These are phyloP conservation scores for Monilinia aucupariae DNA, from an alignment of 2,329 filamentous ascomycete genomes.

Conservation along the genomic window DNA sequence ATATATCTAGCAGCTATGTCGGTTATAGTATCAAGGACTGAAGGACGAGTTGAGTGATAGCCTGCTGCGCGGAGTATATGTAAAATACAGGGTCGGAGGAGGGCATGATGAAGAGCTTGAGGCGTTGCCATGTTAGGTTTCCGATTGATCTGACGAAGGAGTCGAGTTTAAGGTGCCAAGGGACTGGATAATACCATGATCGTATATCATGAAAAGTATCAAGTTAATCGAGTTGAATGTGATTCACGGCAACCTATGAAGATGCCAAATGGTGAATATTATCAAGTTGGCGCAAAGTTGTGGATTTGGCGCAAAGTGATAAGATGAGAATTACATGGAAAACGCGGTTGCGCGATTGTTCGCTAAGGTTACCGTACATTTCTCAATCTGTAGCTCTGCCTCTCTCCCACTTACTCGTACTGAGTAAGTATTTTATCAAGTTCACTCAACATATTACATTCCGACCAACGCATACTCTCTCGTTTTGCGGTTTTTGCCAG, in stretches of 20 bases:
- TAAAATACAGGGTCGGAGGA: constrained; percentile 79
- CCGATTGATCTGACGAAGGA: constrained; percentile 12
- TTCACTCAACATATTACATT: background rate
- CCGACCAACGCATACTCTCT: background rate
- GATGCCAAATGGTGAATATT: background rate
- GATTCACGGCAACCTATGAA: background rate
- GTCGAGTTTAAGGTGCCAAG: constrained; percentile 23
- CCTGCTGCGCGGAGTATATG: constrained; percentile 89
- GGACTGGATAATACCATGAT: constrained; percentile 28
- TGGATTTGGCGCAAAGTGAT: background rate
- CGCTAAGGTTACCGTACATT: constrained; percentile 17
- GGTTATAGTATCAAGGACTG: constrained; percentile 80
- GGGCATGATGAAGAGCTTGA: constrained; percentile 60
- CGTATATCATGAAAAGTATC: constrained; percentile 15
- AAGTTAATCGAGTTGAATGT: background rate
- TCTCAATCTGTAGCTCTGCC: constrained; percentile 7
- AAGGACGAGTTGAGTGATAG: constrained; percentile 76
- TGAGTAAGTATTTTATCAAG: too few relatives aligned
- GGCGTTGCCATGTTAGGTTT: constrained; percentile 38
- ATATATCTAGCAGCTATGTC: constrained; percentile 83
- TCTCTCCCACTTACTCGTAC: too few relatives aligned
- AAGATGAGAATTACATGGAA: constrained; percentile 3
- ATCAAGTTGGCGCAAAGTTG: background rate
- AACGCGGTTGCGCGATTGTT: constrained; percentile 14
- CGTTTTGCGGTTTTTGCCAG: background rate